A percentile compares a stretch with the other conserved stretches of the same genome.
These are phyloP conservation scores for Lachnum nothofagi DNA, from an alignment of 2,329 filamentous ascomycete species.

Conservation along the genomic window DNA sequence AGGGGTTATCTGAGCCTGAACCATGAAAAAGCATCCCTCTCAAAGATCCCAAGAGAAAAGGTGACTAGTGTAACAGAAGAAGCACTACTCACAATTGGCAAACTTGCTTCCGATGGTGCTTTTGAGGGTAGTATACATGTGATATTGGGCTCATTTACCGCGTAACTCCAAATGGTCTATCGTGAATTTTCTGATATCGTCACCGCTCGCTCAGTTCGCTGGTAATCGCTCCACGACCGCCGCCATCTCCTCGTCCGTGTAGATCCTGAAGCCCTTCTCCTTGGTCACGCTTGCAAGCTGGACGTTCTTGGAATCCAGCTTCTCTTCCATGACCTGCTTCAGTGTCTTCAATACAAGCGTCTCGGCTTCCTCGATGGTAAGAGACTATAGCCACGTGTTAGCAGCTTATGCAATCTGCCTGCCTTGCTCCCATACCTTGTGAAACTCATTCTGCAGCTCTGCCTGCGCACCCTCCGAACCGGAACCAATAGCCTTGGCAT, in stretches of 20 bases:
- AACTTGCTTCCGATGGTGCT: neutral
- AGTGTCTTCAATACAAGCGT: slow-evolving; percentile 93
- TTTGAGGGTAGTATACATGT: neutral
- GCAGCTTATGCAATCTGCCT: slow-evolving; percentile 1
- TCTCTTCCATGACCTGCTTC: slow-evolving; percentile 99
- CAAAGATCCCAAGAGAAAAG: too few species aligned
- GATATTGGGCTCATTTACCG: neutral
- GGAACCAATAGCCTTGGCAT: slow-evolving; percentile 96
- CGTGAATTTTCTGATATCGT: slow-evolving; percentile 4
- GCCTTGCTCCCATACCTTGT: slow-evolving; percentile 56
- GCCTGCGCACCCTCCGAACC: slow-evolving; percentile 96
- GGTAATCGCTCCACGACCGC: slow-evolving; percentile 79
- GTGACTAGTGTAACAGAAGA: too few species aligned
- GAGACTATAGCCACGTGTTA: slow-evolving; percentile 51
- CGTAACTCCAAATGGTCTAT: slow-evolving; percentile 8
- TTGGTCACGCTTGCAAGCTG: slow-evolving; percentile 96
- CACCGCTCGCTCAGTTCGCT: slow-evolving; percentile 47
- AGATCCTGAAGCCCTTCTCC: slow-evolving; percentile 97
- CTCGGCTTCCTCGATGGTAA: slow-evolving; percentile 89
- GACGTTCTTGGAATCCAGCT: slow-evolving; percentile 97
- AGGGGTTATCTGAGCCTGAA: too few species aligned
- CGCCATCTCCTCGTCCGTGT: slow-evolving; percentile 96
- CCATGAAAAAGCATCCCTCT: too few species aligned
- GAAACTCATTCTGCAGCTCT: slow-evolving; percentile 97
- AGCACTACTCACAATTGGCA: neutral